These are phyloP conservation scores for Luffa acutangula DNA, from an alignment of 306 rosid species.

Conservation along the genomic window DNA sequence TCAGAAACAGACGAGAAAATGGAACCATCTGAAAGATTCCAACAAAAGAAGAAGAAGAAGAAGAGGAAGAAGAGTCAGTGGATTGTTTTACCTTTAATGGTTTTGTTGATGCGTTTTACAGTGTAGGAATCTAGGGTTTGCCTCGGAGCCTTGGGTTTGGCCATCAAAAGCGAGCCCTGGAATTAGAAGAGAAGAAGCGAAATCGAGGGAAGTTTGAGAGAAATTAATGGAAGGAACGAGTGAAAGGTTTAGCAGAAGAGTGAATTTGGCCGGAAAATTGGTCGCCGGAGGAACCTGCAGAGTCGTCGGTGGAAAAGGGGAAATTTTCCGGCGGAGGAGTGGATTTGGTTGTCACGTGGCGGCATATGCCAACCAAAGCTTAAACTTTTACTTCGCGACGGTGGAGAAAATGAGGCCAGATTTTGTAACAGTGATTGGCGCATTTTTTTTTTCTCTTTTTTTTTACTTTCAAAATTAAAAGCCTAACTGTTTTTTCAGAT, in stretches of 20 bases:
- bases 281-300: not conserved
- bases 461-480: too few relatives aligned
- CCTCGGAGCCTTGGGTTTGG: slow-evolving; percentile 75
- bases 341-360: slow-evolving; percentile 11
- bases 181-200: not conserved
- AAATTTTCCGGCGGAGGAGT: not conserved
- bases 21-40: not conserved
- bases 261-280: not conserved
- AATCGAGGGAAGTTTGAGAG: not conserved
- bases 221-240: not conserved
- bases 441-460: not conserved
- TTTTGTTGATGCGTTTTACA: slow-evolving; percentile 75
- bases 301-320: not conserved
- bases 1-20: not conserved
- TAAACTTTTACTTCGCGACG: not conserved
- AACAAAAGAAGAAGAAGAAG: not conserved
- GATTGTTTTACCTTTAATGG: slow-evolving; percentile 41
- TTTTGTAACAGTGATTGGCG: not conserved
- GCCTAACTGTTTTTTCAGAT: too few relatives aligned
- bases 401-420: not conserved
- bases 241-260: not conserved
- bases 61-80: not conserved
- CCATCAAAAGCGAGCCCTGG: slow-evolving; percentile 34
- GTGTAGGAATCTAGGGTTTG: slow-evolving; percentile 91
- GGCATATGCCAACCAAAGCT: not conserved